phyloP scores from a whole-genome alignment of 23 red algal species.

The Pyropia yezoensis region DNA sequence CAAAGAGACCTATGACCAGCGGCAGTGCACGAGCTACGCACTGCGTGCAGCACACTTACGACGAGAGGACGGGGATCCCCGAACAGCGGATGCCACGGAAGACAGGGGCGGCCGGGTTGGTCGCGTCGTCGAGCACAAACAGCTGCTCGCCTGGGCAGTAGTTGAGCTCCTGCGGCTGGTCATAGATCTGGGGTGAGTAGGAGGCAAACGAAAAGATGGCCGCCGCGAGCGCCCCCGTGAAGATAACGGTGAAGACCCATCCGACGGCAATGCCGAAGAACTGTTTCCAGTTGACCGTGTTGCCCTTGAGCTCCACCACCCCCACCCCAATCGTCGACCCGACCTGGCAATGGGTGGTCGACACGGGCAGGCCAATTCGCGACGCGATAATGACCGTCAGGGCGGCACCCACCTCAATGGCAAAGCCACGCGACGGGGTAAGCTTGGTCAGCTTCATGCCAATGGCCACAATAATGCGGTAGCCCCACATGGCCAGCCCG shows the following conservation, averaged over 20 bases:
- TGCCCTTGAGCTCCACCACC: conserved; percentile 47
- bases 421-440: conserved; percentile 84
- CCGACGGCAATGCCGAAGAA: conserved; percentile 60
- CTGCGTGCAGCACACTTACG: too few species aligned
- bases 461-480: conserved; percentile 83
- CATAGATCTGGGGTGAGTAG: conserved; percentile 28
- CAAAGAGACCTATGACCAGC: too few species aligned
- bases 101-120: not conserved
- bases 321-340: conserved; percentile 78
- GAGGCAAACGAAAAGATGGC: conserved; percentile 29
- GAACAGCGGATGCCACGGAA: conserved; percentile 53
- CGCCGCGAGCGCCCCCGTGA: conserved; percentile 36
- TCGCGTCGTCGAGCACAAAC: conserved; percentile 18
- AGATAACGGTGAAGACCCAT: conserved; percentile 68
- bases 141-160: conserved; percentile 56
- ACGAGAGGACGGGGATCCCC: not conserved
- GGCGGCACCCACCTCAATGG: conserved; percentile 83
- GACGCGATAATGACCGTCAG: conserved; percentile 91
- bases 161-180: conserved; percentile 10
- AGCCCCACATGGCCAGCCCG: conserved; percentile 88
- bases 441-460: conserved; percentile 96
- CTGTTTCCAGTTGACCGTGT: conserved; percentile 85
- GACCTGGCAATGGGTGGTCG: conserved; percentile 93
- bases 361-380: conserved; percentile 76
- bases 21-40: too few species aligned